These are phyloP conservation scores for Mucor racemosus DNA, from an alignment of 371 early-diverging fungal genomes.

Conservation along the genomic window DNA sequence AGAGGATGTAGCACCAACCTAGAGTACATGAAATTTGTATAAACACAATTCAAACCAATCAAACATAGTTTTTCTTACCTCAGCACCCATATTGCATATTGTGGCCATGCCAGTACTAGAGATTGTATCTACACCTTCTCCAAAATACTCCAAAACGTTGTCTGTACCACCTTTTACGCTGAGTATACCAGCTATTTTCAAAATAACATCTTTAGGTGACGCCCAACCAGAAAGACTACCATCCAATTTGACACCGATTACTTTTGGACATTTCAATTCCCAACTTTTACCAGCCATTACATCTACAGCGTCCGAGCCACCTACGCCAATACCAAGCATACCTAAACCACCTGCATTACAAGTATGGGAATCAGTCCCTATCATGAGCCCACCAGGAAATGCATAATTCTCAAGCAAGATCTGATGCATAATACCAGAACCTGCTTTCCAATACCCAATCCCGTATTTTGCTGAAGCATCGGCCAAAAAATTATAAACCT, in stretches of 20 bases:
- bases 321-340: constrained; percentile 95
- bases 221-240: constrained; percentile 92
- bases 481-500: constrained; percentile 94
- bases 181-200: constrained; percentile 91
- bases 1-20: constrained; percentile 93
- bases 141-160: constrained; percentile 95
- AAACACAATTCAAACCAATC: background rate
- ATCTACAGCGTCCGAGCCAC: constrained; percentile 98
- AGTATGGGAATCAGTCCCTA: constrained; percentile 93
- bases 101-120: constrained; percentile 98
- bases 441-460: constrained; percentile 96
- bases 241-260: constrained; percentile 87
- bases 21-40: background rate
- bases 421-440: constrained; percentile 98
- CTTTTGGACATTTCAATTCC: constrained; percentile 95
- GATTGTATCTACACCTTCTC: constrained; percentile 88
- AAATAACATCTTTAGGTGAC: constrained; percentile 90
- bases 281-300: constrained; percentile 96
- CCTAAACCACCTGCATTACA: constrained; percentile 96
- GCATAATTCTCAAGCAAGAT: constrained; percentile 98
- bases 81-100: constrained; percentile 98
- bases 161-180: constrained; percentile 96
- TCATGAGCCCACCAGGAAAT: constrained; percentile 97
- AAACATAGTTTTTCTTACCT: constrained; percentile 38
- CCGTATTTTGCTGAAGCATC: constrained; percentile 90